Conservation (phyloP, 2,329 filamentous ascomycete genomes). For the Sporothrix brunneoviolacea region DNA sequence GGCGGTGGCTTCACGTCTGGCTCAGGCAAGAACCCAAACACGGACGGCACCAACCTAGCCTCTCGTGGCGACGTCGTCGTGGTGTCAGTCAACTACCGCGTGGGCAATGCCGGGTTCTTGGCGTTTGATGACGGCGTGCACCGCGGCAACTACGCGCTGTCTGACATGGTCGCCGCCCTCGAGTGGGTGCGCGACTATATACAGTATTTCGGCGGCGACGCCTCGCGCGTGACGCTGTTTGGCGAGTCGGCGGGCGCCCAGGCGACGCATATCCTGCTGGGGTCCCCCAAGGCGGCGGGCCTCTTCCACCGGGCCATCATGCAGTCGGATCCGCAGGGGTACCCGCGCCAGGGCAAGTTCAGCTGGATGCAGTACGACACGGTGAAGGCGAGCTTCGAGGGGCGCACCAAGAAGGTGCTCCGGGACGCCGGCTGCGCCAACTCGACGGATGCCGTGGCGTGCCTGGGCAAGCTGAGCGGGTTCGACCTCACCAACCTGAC, state of each 20-base stretch:
- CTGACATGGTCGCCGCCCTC: constrained; percentile 33
- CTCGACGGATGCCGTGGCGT: constrained; percentile 20
- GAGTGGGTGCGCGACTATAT: constrained; percentile 35
- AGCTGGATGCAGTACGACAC: constrained; percentile 20
- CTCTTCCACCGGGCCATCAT: constrained; percentile 26
- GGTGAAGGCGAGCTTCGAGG: constrained; percentile 19
- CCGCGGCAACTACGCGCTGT: constrained; percentile 36
- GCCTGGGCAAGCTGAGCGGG: constrained; percentile 22
- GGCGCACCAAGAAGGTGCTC: constrained; percentile 20
- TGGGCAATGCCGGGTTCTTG: constrained; percentile 25
- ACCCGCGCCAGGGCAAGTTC: constrained; percentile 16
- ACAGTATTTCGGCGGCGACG: constrained; percentile 27
- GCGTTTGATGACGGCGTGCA: constrained; percentile 28
- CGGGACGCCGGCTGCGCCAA: constrained; percentile 22
- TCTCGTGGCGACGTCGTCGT: constrained; percentile 39
- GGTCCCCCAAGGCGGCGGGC: constrained; percentile 23
- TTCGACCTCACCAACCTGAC: constrained; percentile 26
- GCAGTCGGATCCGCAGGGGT: constrained; percentile 25
- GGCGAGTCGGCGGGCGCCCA: constrained; percentile 29
- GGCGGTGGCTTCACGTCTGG: constrained; percentile 36
- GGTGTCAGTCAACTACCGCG: constrained; percentile 36
- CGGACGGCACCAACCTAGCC: constrained; percentile 39
- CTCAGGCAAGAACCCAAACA: constrained; percentile 36
- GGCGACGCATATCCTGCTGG: constrained; percentile 23
- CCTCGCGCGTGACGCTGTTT: constrained; percentile 31